Conservation (phyloP, 2,329 filamentous ascomycete species). For the Fusarium gaditjirri region DNA sequence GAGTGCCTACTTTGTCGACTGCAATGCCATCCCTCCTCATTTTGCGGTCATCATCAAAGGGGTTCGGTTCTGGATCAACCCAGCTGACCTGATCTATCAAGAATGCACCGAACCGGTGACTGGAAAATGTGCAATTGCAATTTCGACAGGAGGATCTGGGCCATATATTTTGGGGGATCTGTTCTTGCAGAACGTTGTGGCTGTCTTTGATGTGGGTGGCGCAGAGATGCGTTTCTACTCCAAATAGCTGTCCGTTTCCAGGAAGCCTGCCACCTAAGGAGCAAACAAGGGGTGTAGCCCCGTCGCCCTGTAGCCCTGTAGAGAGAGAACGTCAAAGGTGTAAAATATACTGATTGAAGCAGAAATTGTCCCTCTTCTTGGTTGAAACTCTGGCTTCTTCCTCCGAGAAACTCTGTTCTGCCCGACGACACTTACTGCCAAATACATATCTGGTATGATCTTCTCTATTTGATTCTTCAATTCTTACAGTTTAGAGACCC, state of each 20-base stretch:
- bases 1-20: slow-evolving; percentile 60
- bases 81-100: slow-evolving; percentile 59
- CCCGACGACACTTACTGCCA: too few species aligned
- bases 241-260: slow-evolving; percentile 17
- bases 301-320: neutral
- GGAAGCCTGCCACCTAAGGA: neutral
- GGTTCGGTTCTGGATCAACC: slow-evolving; percentile 59
- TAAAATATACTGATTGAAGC: neutral
- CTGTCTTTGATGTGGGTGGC: slow-evolving; percentile 59
- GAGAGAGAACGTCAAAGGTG: neutral
- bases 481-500: too few species aligned
- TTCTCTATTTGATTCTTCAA: too few species aligned
- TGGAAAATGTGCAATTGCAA: slow-evolving; percentile 60
- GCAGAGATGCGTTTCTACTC: slow-evolving; percentile 59
- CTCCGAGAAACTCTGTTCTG: too few species aligned
- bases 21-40: slow-evolving; percentile 57
- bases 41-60: slow-evolving; percentile 59
- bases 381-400: too few species aligned
- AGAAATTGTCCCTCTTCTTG: neutral
- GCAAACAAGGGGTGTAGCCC: neutral
- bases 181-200: slow-evolving; percentile 63
- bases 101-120: slow-evolving; percentile 56
- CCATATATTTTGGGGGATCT: slow-evolving; percentile 62
- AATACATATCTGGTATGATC: too few species aligned
- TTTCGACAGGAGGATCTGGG: slow-evolving; percentile 56